phyloP scores from a whole-genome alignment of 1,284 basidiomycete genomes.

The Heterobasidion irregulare region DNA sequence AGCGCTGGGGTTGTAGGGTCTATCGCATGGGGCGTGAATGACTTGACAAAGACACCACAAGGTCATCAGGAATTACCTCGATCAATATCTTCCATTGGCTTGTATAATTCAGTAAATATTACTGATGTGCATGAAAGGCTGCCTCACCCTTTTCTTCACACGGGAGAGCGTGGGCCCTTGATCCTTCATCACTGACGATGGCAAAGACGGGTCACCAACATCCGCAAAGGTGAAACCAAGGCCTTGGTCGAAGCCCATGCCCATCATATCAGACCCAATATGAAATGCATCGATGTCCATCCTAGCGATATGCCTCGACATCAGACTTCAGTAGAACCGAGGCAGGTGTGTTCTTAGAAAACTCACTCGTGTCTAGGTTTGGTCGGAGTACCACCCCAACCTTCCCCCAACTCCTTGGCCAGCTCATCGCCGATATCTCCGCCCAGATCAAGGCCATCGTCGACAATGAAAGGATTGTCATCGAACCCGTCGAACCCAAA shows the following conservation, averaged over 20 bases:
- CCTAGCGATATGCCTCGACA: background rate
- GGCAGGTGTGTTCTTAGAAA: background rate
- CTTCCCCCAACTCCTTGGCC: constrained; percentile 62
- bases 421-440: constrained; percentile 55
- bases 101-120: background rate
- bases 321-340: background rate
- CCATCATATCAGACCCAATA: constrained; percentile 4
- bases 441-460: constrained; percentile 49
- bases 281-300: constrained; percentile 5
- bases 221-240: constrained; percentile 15
- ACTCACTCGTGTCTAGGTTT: background rate
- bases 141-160: constrained; percentile 8
- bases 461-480: constrained; percentile 41
- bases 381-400: constrained; percentile 36
- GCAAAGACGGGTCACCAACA: constrained; percentile 4
- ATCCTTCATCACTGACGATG: background rate
- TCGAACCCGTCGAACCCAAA: constrained; percentile 33
- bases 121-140: background rate
- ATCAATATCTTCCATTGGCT: background rate
- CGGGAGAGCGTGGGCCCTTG: background rate
- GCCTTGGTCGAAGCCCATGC: constrained; percentile 6
- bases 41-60: background rate
- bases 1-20: no score
- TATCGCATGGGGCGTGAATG: no score
- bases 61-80: background rate